Evolutionary conservation across 345 rosid species (phyloP), one percentile per base, ranked within the genome.

Genomic region (Populus ilicifolia): DNA sequence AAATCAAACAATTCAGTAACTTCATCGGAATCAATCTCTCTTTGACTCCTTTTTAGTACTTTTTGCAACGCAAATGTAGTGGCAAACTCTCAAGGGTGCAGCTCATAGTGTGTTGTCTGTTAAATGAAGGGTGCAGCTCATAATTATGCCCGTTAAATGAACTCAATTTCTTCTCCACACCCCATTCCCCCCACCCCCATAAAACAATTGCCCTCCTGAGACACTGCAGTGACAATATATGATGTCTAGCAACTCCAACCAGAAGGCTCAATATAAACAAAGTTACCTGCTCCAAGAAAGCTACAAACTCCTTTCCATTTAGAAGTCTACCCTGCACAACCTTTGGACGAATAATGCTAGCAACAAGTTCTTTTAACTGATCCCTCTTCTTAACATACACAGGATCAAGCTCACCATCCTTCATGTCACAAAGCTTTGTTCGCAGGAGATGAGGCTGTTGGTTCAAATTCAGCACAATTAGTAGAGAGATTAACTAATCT

Each of bases 391-490:
- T 76, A 65, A 96, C 97, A 84, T 96, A 96, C 48, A 76, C n/a
- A 13, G 93, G 87, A 46, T 96, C 99, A 67, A 96, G 94, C 50
- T 96, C 95, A 77, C 81, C 90, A 84, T 96, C 99, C 85, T 91
- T 92, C 87, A 96, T 70, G 84, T 96, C 99, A 78, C 99, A 96
- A 64, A 96, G 97, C 89, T 91, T 96, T 41, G 99, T 96, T 62
- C 99, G 89, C 88, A 86, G 87, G 82, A 93, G 91, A 85, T 93
- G 98, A 70, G 98, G 98, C 98, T 93, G 88, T 59, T 80, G 61
- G 75, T 77, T 70, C 65, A 78, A 82, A 72, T 78, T 54, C 74
- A 67, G 72, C 23, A 67, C 23, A 79, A 71, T 85, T 72, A 81
- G 54, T 79, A 27, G 39, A 67, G 61, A 21, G 21, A 54, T 21